Conservation (phyloP, 164 flowering plant species). For the Tetracentron sinense region DNA sequence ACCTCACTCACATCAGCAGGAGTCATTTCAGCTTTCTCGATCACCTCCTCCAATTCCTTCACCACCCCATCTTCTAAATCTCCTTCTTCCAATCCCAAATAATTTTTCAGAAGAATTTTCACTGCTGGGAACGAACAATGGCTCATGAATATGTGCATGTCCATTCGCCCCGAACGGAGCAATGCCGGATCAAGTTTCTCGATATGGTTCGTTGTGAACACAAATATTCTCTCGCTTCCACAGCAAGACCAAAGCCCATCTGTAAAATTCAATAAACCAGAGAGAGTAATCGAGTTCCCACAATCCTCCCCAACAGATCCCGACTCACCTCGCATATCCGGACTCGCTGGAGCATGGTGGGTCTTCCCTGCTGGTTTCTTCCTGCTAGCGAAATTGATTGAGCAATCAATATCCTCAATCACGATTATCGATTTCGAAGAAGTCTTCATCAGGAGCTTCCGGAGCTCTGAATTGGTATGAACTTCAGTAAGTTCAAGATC, state of each 20-base stretch:
- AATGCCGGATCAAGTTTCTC: constrained; percentile 87
- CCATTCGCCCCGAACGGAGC: constrained; percentile 82
- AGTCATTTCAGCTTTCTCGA: constrained; percentile 67
- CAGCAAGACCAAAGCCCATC: constrained; percentile 95
- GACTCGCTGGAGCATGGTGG: constrained; percentile 14
- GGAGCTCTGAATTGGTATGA: constrained; percentile 60
- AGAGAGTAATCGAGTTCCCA: constrained; percentile 61
- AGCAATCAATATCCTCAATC: constrained; percentile 86
- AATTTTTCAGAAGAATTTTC: constrained; percentile 65
- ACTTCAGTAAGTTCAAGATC: constrained; percentile 81
- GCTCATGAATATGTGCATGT: constrained; percentile 80
- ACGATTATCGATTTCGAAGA: constrained; percentile 78
- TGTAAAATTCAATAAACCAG: constrained; percentile 80
- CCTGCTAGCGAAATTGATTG: constrained; percentile 46
- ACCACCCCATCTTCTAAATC: constrained; percentile 31
- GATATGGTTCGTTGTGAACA: constrained; percentile 87
- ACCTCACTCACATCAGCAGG: constrained; percentile 88
- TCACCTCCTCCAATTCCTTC: constrained; percentile 36
- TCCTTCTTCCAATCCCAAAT: constrained; percentile 35
- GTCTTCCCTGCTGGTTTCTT: constrained; percentile 18
- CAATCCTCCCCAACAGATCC: constrained; percentile 23
- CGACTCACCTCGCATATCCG: constrained; percentile 16
- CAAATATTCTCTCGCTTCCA: constrained; percentile 84
- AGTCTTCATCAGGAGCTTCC: constrained; percentile 71
- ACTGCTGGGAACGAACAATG: constrained; percentile 53